These are phyloP conservation scores for Penicillium sp. DNA, from an alignment of 2,329 filamentous ascomycete genomes.

Conservation along the genomic window DNA sequence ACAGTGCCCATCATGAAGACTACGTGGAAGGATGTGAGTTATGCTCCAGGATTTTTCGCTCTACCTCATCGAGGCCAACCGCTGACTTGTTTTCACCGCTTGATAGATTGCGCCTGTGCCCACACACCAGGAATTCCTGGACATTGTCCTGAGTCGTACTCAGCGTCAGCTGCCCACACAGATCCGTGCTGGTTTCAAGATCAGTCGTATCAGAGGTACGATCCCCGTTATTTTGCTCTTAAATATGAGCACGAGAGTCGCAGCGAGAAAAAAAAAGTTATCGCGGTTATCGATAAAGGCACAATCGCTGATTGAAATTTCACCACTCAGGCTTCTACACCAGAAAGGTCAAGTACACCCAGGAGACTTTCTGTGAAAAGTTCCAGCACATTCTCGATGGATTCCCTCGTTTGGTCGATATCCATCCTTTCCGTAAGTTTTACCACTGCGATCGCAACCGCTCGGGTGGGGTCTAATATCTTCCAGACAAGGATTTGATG, in stretches of 20 bases:
- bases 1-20: constrained; percentile 55
- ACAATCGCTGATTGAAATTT: constrained; percentile 32
- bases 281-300: constrained; percentile 29
- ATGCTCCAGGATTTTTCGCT: neutral
- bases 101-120: constrained; percentile 76
- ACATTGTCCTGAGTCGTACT: constrained; percentile 92
- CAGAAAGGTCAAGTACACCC: constrained; percentile 96
- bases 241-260: constrained; percentile 1
- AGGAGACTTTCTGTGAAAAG: constrained; percentile 96
- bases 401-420: constrained; percentile 89
- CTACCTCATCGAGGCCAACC: constrained; percentile 2
- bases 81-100: constrained; percentile 42
- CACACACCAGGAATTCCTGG: constrained; percentile 91
- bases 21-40: constrained; percentile 58
- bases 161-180: constrained; percentile 92
- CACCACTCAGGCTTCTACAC: constrained; percentile 76
- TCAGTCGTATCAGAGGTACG: constrained; percentile 77
- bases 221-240: neutral
- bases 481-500: constrained; percentile 72
- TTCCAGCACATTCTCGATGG: constrained; percentile 86
- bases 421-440: constrained; percentile 81
- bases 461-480: constrained; percentile 19
- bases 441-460: constrained; percentile 1
- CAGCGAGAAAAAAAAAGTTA: constrained; percentile 15
- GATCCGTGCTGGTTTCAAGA: constrained; percentile 94